Evolutionary conservation across 2,329 filamentous ascomycete genomes (phyloP), one percentile per base, ranked within the genome.

Genomic region (Periconia macrospinosa): DNA sequence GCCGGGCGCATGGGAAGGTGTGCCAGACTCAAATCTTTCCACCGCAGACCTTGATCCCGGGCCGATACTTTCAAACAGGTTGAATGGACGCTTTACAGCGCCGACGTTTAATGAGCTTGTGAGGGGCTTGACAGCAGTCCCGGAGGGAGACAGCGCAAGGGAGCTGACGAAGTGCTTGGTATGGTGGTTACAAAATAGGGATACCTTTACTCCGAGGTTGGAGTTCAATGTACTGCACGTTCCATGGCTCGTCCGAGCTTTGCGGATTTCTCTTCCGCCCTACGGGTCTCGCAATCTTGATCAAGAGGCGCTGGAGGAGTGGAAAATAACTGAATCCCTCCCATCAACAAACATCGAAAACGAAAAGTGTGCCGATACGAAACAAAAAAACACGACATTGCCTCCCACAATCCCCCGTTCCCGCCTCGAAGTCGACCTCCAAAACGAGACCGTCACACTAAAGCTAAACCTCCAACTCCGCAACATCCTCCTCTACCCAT

Each of bases 221-320:
- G 52, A 67, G 2, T 41, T 69, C 3, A 69, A 65, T 18, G 63
- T 69, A 0, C 52, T 69, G 37, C 67, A 71, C 33, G 55, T 60
- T 2, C 67, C 65, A 42, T 50, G 61, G 3, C 51, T 71, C 8
- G 49, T 61, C 1, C 55, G 61, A 2, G 66, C 63, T 0, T 52
- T 69, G 14, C 49, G 50, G 6, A 30, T 50, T 1, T 62, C 63
- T 6, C 17, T 65, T 6, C 57, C 56, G 41, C 30, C 41, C 0
- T 56, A 50, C 33, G 65, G 61, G 1, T 55, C 55, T 2, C 56
- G 58, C 41, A 66, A 68, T 47, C 37, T 66, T 6, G 63, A 68
- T 50, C 45, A 41, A 10, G 52, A 52, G n/a, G 56, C 54, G 1
- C 41, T 67, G 6, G 14, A 45, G 13, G 62, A 67, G 35, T 69